A percentile compares a stretch with the other conserved stretches of the same genome.
These are phyloP conservation scores for Dryadomyces quercivorus DNA, from an alignment of 2,329 filamentous ascomycete species.

Conservation along the genomic window DNA sequence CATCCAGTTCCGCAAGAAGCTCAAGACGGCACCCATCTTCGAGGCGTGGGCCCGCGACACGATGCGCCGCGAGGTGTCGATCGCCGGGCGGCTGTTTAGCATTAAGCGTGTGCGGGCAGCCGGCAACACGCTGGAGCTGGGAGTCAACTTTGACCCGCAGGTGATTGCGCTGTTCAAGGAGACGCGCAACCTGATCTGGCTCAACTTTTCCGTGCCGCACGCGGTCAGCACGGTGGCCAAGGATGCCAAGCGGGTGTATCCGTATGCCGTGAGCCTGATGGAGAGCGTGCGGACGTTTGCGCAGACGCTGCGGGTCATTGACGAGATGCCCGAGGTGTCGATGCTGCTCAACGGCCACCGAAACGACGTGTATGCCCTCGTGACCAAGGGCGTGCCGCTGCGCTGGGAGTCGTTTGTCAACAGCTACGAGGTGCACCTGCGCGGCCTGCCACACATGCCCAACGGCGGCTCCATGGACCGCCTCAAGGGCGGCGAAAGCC, in stretches of 20 bases:
- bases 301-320: conserved; percentile 76
- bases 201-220: conserved; percentile 88
- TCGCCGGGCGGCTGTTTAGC: conserved; percentile 82
- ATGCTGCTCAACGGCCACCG: conserved; percentile 83
- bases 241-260: conserved; percentile 97
- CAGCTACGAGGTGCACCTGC: conserved; percentile 82
- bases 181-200: conserved; percentile 89
- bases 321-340: conserved; percentile 75
- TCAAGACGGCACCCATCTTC: conserved; percentile 87
- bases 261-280: conserved; percentile 95
- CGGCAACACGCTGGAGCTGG: conserved; percentile 76
- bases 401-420: conserved; percentile 98
- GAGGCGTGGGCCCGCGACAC: conserved; percentile 93
- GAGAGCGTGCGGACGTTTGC: conserved; percentile 92
- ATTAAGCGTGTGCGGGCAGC: conserved; percentile 82
- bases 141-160: conserved; percentile 93
- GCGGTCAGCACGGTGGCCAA: conserved; percentile 92
- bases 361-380: conserved; percentile 74
- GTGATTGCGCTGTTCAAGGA: conserved; percentile 98
- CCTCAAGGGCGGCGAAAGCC: conserved; percentile 61
- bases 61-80: conserved; percentile 75
- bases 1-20: conserved; percentile 87
- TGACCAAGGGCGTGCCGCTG: conserved; percentile 77
- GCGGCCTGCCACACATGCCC: conserved; percentile 46
- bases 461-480: conserved; percentile 38